Conservation (phyloP, 1,284 basidiomycete genomes). For the Xerocomus amazonicus region DNA sequence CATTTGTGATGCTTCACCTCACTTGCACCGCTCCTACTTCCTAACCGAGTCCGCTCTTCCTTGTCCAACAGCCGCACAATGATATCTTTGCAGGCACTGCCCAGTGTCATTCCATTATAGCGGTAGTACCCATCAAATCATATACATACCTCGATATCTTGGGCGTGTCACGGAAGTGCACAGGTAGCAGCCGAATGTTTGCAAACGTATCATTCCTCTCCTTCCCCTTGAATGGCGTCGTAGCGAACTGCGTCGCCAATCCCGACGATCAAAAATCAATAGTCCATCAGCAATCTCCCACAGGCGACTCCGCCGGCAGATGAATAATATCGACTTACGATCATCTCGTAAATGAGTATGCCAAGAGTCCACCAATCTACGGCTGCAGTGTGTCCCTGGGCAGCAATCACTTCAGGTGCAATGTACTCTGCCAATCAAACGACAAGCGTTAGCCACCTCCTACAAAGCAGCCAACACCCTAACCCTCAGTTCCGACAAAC, state of each 20-base stretch:
- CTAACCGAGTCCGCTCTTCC: conserved; percentile 85
- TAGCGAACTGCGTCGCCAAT: conserved; percentile 69
- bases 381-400: conserved; percentile 94
- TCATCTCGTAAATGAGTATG: conserved; percentile 99
- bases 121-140: not conserved
- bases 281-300: conserved; percentile 20
- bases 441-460: conserved; percentile 23
- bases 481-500: conserved; percentile 97
- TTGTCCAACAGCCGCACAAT: conserved; percentile 91
- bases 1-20: conserved; percentile 99
- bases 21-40: conserved; percentile 90
- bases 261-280: conserved; percentile 12
- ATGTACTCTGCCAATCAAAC: conserved; percentile 78
- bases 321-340: conserved; percentile 62
- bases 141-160: conserved; percentile 76
- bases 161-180: conserved; percentile 84
- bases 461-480: conserved; percentile 30
- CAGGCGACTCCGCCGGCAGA: conserved; percentile 11
- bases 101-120: conserved; percentile 16
- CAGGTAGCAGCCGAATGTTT: conserved; percentile 88
- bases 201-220: conserved; percentile 95
- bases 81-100: conserved; percentile 82
- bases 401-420: conserved; percentile 97
- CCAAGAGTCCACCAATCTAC: conserved; percentile 99
- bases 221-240: conserved; percentile 97